Conservation (phyloP, 352 stramenopile genomes). For the Globisporangium iwayamae region DNA sequence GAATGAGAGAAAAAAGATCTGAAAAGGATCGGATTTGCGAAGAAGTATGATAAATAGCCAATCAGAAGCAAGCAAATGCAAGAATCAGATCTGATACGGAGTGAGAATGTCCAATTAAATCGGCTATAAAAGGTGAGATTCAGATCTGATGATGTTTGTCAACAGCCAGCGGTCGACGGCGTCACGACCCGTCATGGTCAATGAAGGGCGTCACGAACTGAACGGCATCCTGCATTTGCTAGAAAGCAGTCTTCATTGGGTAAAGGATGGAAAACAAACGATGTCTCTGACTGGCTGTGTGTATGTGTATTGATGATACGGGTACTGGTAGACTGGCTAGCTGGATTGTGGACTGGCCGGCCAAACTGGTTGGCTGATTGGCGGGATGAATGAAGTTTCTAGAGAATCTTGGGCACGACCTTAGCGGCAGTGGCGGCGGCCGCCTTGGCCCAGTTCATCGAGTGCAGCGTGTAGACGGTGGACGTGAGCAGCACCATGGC, state of each 20-base stretch:
- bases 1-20: conserved; percentile 1
- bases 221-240: too few species aligned
- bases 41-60: background rate
- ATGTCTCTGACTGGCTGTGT: background rate
- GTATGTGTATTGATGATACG: background rate
- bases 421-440: conserved; percentile 23
- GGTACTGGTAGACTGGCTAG: background rate
- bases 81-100: background rate
- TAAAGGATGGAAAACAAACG: too few species aligned
- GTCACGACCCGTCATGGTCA: background rate
- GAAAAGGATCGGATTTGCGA: background rate
- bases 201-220: too few species aligned
- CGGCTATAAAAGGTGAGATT: background rate
- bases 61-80: background rate
- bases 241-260: too few species aligned
- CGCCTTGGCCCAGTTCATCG: conserved; percentile 82
- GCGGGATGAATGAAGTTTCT: background rate
- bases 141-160: background rate
- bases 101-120: background rate
- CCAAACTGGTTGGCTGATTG: too few species aligned
- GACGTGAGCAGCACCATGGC: conserved; percentile 93
- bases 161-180: background rate
- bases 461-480: conserved; percentile 90
- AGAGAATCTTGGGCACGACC: conserved; percentile 33
- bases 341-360: too few species aligned